Percentiles rank a stretch among this genome's conserved stretches.
phyloP scores from a whole-genome alignment of 139 green algal genomes.

The Haematococcus sp. region DNA sequence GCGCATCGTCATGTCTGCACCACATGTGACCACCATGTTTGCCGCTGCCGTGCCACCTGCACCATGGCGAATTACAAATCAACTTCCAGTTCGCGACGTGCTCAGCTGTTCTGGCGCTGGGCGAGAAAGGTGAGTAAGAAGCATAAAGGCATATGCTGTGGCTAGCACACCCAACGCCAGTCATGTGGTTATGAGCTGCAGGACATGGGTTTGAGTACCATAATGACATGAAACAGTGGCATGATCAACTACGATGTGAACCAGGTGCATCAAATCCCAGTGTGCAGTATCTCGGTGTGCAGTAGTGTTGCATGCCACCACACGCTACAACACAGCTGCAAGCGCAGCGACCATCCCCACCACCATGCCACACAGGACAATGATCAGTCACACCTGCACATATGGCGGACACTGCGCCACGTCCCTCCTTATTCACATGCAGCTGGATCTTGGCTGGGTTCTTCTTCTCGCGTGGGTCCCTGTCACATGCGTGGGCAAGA shows the following conservation, averaged over 20 bases:
- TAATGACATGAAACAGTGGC: not conserved
- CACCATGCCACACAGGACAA: too few species aligned
- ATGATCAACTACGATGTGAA: too few species aligned
- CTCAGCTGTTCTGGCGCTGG: too few species aligned
- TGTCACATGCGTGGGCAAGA: constrained; percentile 14
- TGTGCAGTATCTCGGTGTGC: too few species aligned
- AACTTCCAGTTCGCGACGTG: too few species aligned
- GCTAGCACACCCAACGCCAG: not conserved
- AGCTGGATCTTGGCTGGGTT: constrained; percentile 43
- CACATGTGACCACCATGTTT: constrained; percentile 49
- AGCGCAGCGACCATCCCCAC: too few species aligned
- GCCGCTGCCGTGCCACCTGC: constrained; percentile 27
- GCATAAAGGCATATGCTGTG: not conserved
- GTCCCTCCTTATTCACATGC: constrained; percentile 50
- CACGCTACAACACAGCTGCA: too few species aligned
- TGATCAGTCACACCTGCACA: constrained; percentile 31
- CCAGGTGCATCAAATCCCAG: too few species aligned
- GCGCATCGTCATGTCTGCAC: constrained; percentile 56
- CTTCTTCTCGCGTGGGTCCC: constrained; percentile 13
- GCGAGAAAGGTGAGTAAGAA: too few species aligned
- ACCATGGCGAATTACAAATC: too few species aligned
- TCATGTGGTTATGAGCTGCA: too few species aligned
- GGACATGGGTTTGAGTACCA: not conserved
- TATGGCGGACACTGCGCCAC: constrained; percentile 59
- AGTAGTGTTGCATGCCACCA: too few species aligned